Evolutionary conservation across 495 filamentous ascomycete genomes (phyloP), one percentile per base, ranked within the genome.

Genomic region (Chaetomium tenue): DNA sequence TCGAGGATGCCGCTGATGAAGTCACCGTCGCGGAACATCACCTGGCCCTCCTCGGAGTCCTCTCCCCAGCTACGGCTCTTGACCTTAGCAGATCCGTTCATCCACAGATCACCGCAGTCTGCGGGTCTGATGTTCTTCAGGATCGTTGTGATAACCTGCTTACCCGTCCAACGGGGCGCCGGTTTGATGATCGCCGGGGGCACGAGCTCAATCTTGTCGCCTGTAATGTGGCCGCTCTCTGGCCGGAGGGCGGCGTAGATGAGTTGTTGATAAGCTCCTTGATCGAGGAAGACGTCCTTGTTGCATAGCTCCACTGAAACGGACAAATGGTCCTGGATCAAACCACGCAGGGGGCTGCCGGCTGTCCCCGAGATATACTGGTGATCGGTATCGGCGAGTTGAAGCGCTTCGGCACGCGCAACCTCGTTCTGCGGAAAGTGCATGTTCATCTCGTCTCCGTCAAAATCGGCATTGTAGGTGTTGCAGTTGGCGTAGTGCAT

Each of bases 391-490:
- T 97, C 93, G 12, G 95, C 94, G 69, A 99, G 88, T 72, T 89
- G 88, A 58, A 92, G 81, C 3, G 94, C 94, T 76, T 99, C 95
- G 3, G 92, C 87, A 63, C 94, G 84, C 26, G 93, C 95, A 71
- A 97, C 80, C 73, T 97, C 95, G 69, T 95, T 97, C 68, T 99
- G 95, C 12, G 95, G 95, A 72, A 99, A 97, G 75, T 99, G 95
- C 94, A 99, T 96, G 75, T 99, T 99, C 95, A 99, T 99, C 77
- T 99, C 95, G 70, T 99, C 95, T 74, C 95, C 95, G 74, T 99
- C 95, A 76, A 98, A 99, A 84, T 99, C 95, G n/a, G 95, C 95
- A 69, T 99, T 99, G 83, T 99, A 98, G 13, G 95, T 96, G 73
- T 97, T 98, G 76, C 94, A 97, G 75, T 99, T 99, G 63, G 95